Base-by-base conservation (phyloP, 2,329 filamentous ascomycete species). In the Neocatenulostroma microsporum region DNA sequence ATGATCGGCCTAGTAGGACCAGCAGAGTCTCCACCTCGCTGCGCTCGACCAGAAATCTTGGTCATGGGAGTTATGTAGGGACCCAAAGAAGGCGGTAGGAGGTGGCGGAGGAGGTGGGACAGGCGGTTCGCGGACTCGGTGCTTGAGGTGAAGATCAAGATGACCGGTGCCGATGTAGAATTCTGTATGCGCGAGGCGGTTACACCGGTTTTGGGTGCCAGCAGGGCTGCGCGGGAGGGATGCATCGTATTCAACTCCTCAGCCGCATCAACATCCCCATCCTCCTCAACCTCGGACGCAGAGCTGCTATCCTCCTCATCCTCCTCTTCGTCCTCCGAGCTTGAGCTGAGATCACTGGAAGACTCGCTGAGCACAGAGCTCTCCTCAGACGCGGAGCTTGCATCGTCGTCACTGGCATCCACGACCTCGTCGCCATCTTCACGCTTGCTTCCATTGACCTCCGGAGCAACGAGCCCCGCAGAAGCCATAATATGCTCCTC, bases 41-140 rank as follows among this genome's bases (percentile, higher is more conserved):
- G n/a, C 7, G 28, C 6, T 20, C 24, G 76, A 74, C 12, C 83
- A 80, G 11, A 10, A 28, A 18, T 36, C 34, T 57, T 59, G n/a
- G 56, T 54, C 4, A 61, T 37, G 2, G 52, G 51, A 8, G 48
- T 49, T 29, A 56, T 51, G 10, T 33, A 46, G 4, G 40, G 24
- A 9, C 46, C 34, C 49, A 52, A 56, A 7, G 44, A 36, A 1
- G 39, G 28, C 12, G 58, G 59, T 23, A 52, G 44, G 13, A 62
- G 48, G 10, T 37, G 23, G 20, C 44, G 44, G 9, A 96, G 69
- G 0, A 96, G 76, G 14, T 85, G 82, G 1, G 83, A 79, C n/a
- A 96, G 73, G 40, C 91, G 82, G n/a, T 84, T 73, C 1, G 89
- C 85, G 13, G 81, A 78, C 58, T 94, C 87, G 56, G 89, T 94